These are phyloP conservation scores for Penicillium paxilli DNA, from an alignment of 495 filamentous ascomycete genomes.

Conservation along the genomic window DNA sequence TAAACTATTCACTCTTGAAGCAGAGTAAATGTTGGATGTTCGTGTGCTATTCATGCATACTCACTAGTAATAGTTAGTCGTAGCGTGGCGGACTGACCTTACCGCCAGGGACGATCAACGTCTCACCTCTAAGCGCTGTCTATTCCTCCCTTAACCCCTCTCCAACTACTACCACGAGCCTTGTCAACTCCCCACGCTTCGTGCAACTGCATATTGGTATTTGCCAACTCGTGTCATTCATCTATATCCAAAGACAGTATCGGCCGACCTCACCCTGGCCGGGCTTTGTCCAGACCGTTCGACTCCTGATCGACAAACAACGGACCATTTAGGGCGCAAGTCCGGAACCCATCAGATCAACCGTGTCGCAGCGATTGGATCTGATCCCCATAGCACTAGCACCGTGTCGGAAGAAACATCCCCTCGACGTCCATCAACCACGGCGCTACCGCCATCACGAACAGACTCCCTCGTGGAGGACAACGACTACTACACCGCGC, in stretches of 20 bases:
- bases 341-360: slow-evolving; percentile 29
- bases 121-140: slow-evolving; percentile 21
- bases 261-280: not conserved
- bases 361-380: slow-evolving; percentile 19
- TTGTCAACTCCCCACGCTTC: not conserved
- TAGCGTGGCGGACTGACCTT: slow-evolving; percentile 1
- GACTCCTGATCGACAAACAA: slow-evolving; percentile 33
- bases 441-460: slow-evolving; percentile 57
- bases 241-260: not conserved
- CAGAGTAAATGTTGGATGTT: too few relatives aligned
- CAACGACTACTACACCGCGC: slow-evolving; percentile 55
- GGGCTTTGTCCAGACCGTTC: slow-evolving; percentile 4
- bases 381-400: slow-evolving; percentile 28
- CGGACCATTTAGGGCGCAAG: slow-evolving; percentile 19
- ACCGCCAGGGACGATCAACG: slow-evolving; percentile 4
- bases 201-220: too few relatives aligned
- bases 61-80: too few relatives aligned
- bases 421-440: slow-evolving; percentile 61
- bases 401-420: slow-evolving; percentile 71
- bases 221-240: too few relatives aligned
- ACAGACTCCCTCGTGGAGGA: slow-evolving; percentile 47
- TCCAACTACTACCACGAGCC: slow-evolving; percentile 9
- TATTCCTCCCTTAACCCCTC: slow-evolving; percentile 15
- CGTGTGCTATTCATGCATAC: too few relatives aligned
- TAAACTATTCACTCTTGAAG: too few relatives aligned